Conservation (phyloP, 169 alveolate species). For the Blepharisma undulans region DNA sequence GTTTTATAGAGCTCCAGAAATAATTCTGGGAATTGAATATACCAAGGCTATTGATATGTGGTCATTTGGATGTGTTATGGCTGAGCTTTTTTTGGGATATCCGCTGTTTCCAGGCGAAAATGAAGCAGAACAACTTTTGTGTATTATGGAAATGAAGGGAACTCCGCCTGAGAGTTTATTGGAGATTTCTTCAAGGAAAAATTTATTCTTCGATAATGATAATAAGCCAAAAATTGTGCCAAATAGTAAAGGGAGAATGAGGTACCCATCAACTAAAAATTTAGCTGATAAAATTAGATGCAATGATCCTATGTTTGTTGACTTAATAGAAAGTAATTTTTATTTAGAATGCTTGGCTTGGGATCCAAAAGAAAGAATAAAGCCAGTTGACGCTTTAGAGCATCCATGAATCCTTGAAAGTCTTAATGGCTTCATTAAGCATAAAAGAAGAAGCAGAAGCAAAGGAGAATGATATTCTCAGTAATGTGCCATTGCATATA, state of each 20-base stretch:
- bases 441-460: too few species aligned
- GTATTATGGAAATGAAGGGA: constrained; percentile 77
- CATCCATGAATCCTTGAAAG: neutral
- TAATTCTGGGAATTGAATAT: constrained; percentile 61
- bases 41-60: constrained; percentile 71
- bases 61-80: constrained; percentile 77
- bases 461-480: too few species aligned
- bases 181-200: constrained; percentile 61
- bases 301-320: neutral
- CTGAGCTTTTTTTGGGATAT: constrained; percentile 70
- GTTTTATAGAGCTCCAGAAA: constrained; percentile 76
- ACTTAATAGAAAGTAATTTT: neutral
- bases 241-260: neutral
- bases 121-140: constrained; percentile 77
- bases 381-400: neutral
- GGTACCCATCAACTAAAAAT: neutral
- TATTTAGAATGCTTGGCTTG: neutral
- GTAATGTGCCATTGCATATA: too few species aligned
- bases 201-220: constrained; percentile 74
- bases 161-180: constrained; percentile 67
- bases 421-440: too few species aligned
- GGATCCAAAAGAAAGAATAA: neutral
- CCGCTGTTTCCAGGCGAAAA: constrained; percentile 82
- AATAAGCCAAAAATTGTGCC: neutral
- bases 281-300: neutral